Conservation (phyloP, 1,139 yeast genomes). For the Spencermartinsiella ligniputridi region DNA sequence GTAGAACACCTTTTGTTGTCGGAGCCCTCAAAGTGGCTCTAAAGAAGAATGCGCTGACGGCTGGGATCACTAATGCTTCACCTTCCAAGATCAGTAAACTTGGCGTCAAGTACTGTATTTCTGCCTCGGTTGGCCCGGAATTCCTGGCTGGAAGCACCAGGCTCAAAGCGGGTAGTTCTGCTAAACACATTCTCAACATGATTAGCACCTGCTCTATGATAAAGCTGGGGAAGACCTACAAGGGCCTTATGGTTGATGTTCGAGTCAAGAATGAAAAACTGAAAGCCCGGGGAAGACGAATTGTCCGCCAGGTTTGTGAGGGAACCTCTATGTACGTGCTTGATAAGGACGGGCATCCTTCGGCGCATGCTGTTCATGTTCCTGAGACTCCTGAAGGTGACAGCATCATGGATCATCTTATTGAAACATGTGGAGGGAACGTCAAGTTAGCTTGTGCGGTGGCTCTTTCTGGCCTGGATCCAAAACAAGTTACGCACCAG, state of each 20-base stretch:
- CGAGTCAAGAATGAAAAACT: conserved; percentile 1
- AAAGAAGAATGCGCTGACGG: not conserved
- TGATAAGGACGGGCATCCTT: not conserved
- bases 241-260: conserved; percentile 3
- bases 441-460: conserved; percentile 3
- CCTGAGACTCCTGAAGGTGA: not conserved
- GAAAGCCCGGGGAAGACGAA: not conserved
- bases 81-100: not conserved
- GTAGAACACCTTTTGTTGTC: conserved; percentile 1
- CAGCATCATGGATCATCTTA: not conserved
- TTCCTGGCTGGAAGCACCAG: conserved; percentile 1
- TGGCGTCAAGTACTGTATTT: not conserved
- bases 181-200: conserved; percentile 2
- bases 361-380: not conserved
- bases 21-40: not conserved
- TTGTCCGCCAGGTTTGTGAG: not conserved
- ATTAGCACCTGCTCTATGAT: conserved; percentile 2
- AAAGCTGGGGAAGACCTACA: conserved; percentile 2
- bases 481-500: not conserved
- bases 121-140: conserved; percentile 1
- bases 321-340: not conserved
- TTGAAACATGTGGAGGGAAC: not conserved
- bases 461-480: not conserved
- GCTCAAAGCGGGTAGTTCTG: not conserved
- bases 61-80: not conserved